A percentile compares a stretch with the other conserved stretches of the same genome.
Conservation (phyloP, 768 basidiomycete genomes). For the Pholiota molesta region DNA sequence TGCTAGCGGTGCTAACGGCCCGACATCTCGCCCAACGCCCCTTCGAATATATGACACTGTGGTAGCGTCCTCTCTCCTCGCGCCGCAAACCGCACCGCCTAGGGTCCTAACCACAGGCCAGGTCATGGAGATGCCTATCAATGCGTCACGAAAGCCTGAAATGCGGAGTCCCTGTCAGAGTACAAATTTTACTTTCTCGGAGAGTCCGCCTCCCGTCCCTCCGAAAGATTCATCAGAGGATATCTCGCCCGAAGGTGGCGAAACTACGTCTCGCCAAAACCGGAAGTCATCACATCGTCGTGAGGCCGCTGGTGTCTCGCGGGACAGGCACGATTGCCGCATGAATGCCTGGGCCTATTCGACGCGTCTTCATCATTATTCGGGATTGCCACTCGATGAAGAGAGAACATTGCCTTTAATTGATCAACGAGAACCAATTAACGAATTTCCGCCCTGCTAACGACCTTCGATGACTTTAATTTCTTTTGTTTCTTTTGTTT, state of each 20-base stretch:
- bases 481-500: background rate
- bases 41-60: background rate
- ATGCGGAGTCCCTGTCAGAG: background rate
- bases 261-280: background rate
- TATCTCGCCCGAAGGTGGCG: background rate
- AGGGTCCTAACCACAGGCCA: background rate
- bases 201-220: conserved; percentile 1
- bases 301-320: background rate
- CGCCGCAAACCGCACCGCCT: background rate
- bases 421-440: background rate
- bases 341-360: background rate
- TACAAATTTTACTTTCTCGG: background rate
- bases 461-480: background rate
- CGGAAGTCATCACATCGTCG: background rate
- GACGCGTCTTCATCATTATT: background rate
- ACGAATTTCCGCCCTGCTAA: background rate
- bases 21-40: background rate
- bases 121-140: background rate
- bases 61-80: too few species aligned
- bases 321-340: background rate
- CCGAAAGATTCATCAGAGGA: background rate
- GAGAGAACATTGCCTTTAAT: background rate
- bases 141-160: background rate
- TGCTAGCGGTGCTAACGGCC: background rate
- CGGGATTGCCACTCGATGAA: background rate